A percentile compares a stretch with the other conserved stretches of the same genome.
phyloP scores from a whole-genome alignment of 2,329 filamentous ascomycete species.

The Penicillium sp. region DNA sequence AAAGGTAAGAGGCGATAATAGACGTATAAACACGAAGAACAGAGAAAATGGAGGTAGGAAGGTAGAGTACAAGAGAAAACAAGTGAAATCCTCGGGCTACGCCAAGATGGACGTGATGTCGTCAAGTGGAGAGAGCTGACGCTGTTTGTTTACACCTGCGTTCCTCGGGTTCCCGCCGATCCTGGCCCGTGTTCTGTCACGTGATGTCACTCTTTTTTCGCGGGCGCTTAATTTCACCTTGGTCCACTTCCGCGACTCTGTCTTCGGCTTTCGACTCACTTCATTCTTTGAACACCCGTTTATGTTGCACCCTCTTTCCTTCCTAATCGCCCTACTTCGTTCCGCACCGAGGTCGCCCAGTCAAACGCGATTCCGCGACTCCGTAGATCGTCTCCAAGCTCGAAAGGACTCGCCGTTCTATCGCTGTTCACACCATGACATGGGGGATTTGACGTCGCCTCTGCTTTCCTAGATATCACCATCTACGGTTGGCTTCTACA shows the following conservation, averaged over 20 bases:
- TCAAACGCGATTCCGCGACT: background rate
- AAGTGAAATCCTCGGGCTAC: background rate
- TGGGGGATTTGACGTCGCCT: constrained; percentile 17
- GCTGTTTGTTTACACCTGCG: constrained; percentile 42
- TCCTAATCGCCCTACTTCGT: background rate
- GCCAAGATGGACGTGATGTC: constrained; percentile 10
- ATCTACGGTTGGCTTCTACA: background rate
- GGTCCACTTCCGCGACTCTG: background rate
- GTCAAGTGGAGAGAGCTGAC: constrained; percentile 14
- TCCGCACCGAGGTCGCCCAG: background rate
- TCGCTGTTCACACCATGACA: constrained; percentile 17
- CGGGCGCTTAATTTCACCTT: constrained; percentile 13
- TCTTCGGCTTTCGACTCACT: background rate
- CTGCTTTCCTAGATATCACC: constrained; percentile 1
- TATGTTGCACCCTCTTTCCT: background rate
- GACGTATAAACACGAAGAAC: background rate
- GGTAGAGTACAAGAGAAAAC: background rate
- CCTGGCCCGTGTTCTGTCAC: constrained; percentile 28
- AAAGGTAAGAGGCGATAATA: background rate
- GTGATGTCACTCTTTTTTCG: constrained; percentile 25
- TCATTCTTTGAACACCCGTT: background rate
- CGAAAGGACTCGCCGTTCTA: background rate
- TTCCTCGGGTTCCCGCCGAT: constrained; percentile 36
- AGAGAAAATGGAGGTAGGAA: background rate
- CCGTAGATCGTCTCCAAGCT: background rate